Conservation (phyloP, 495 filamentous ascomycete species). For the Neurospora africana region DNA sequence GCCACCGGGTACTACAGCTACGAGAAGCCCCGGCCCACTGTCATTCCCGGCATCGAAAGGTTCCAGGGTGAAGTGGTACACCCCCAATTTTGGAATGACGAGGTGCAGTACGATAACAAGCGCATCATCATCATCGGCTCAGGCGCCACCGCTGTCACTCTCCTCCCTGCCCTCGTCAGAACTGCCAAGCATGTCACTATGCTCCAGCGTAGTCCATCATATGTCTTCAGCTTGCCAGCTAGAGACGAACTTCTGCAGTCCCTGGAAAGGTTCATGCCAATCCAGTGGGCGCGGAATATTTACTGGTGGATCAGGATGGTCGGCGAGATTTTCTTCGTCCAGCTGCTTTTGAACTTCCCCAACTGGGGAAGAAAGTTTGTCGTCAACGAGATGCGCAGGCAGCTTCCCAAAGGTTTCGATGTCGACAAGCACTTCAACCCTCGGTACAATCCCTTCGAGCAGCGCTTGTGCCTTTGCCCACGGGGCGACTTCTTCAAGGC, state of each 20-base stretch:
- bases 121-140: conserved; percentile 45
- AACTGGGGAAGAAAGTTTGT: conserved; percentile 37
- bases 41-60: conserved; percentile 48
- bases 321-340: conserved; percentile 20
- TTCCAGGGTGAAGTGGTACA: conserved; percentile 49
- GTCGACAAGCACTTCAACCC: conserved; percentile 63
- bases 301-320: conserved; percentile 27
- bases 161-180: conserved; percentile 40
- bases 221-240: conserved; percentile 42
- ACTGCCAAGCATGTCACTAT: conserved; percentile 43
- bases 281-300: conserved; percentile 24
- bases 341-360: conserved; percentile 37
- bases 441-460: conserved; percentile 60
- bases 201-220: conserved; percentile 47
- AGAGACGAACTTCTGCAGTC: conserved; percentile 22
- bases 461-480: conserved; percentile 61
- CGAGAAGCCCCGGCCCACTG: conserved; percentile 40
- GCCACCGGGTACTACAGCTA: conserved; percentile 65
- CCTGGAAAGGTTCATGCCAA: conserved; percentile 27
- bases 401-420: conserved; percentile 46
- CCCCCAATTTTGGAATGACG: conserved; percentile 53
- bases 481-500: conserved; percentile 62
- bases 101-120: conserved; percentile 40
- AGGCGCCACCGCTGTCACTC: conserved; percentile 48
- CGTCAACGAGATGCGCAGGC: conserved; percentile 23